A percentile compares a stretch with the other conserved stretches of the same genome.
Conservation (phyloP, 176 grass and related monocot species). For the Avena eriantha region DNA sequence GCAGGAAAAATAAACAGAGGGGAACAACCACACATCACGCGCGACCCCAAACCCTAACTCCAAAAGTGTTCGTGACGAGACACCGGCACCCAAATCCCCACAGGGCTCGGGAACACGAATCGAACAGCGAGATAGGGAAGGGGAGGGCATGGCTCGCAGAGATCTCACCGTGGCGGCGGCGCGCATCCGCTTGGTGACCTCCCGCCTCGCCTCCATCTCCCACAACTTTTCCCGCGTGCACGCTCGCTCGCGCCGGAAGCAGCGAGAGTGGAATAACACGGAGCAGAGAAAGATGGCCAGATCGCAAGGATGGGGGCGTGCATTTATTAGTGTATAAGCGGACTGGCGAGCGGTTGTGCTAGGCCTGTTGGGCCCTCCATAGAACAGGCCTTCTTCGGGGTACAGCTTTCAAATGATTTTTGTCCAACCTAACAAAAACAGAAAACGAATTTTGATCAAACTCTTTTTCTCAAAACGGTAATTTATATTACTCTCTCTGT, state of each 20-base stretch:
- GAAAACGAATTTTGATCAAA: no score
- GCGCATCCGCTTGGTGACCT: constrained; percentile 51
- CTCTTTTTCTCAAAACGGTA: no score
- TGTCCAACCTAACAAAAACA: no score
- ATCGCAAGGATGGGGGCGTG: neutral
- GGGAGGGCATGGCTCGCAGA: no score
- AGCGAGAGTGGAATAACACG: neutral
- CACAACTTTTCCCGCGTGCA: neutral
- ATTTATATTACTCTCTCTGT: no score
- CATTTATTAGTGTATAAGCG: neutral
- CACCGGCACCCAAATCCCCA: neutral
- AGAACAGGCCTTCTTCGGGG: neutral
- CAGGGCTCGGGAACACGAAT: neutral
- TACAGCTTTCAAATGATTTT: neutral
- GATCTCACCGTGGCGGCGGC: constrained; percentile 42
- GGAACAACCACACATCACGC: neutral
- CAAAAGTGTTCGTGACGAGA: neutral
- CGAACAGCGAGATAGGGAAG: neutral
- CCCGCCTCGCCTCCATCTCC: constrained; percentile 20
- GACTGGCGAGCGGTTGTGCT: neutral
- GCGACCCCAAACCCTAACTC: neutral
- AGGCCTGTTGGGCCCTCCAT: neutral
- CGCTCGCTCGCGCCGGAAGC: neutral
- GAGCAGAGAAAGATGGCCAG: neutral
- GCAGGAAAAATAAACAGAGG: neutral